phyloP scores from a whole-genome alignment of 495 filamentous ascomycete genomes.

The Hypomontagnella monticulosa region DNA sequence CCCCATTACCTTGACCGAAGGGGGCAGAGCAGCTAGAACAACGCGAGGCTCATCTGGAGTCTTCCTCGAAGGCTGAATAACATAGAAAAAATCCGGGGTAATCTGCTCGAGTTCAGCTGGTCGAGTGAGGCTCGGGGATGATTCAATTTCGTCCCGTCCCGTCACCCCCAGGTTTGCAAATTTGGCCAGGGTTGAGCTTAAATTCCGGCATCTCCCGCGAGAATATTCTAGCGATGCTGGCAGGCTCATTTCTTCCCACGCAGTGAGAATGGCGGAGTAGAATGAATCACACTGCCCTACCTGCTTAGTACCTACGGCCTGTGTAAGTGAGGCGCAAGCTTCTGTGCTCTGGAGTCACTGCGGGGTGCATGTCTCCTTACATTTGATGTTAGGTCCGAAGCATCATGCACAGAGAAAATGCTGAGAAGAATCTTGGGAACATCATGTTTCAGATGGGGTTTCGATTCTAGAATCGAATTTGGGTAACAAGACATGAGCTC shows the following conservation, averaged over 20 bases:
- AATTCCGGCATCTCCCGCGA: constrained; percentile 2
- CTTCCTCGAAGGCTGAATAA: constrained; percentile 38
- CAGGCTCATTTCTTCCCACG: neutral
- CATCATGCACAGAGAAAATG: no score
- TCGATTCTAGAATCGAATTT: neutral
- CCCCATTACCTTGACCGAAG: constrained; percentile 28
- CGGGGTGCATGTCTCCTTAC: constrained; percentile 30
- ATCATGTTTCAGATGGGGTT: neutral
- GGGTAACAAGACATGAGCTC: neutral
- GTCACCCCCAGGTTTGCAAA: neutral
- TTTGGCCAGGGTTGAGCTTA: neutral
- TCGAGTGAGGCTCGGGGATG: constrained; percentile 26
- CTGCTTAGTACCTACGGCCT: constrained; percentile 7
- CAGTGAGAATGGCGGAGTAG: neutral
- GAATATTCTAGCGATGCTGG: no score
- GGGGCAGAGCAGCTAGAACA: constrained; percentile 20
- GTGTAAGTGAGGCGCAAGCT: constrained; percentile 32
- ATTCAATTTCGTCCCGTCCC: constrained; percentile 17
- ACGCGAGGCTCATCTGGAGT: constrained; percentile 17
- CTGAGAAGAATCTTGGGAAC: neutral
- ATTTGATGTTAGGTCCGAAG: no score
- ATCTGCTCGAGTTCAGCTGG: constrained; percentile 25
- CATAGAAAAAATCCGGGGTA: neutral
- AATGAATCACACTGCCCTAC: neutral
- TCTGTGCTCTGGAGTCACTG: constrained; percentile 7